Evolutionary conservation across 768 basidiomycete species (phyloP).

Genomic region (Galerina marginata): DNA sequence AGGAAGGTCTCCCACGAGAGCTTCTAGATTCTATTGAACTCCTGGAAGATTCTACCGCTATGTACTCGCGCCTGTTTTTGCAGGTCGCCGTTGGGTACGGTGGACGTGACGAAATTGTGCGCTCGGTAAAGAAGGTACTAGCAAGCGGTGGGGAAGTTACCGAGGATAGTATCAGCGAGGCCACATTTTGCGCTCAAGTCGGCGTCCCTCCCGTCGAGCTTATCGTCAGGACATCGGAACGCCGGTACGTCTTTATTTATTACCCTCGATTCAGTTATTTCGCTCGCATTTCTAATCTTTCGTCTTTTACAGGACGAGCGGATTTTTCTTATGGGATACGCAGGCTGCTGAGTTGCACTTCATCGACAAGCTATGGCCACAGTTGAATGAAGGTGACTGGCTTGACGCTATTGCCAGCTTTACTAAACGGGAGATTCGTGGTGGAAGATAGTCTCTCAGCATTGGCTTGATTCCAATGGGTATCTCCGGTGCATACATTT

Average conservation of each 20-base stretch:
- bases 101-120: constrained; percentile 1
- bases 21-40: not conserved
- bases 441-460: not conserved
- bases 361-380: constrained; percentile 7
- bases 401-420: not conserved
- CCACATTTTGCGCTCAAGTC: not conserved
- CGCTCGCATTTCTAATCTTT: no score
- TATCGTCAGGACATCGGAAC: constrained; percentile 2
- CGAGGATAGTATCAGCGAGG: not conserved
- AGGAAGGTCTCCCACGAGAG: not conserved
- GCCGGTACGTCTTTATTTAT: not conserved
- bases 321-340: constrained; percentile 5
- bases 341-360: not conserved
- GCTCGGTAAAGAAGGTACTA: not conserved
- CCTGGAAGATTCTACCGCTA: not conserved
- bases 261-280: no score
- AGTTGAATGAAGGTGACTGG: not conserved
- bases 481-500: no score
- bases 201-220: constrained; percentile 1
- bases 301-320: not conserved
- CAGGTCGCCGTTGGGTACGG: constrained; percentile 6
- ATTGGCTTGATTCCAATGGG: no score
- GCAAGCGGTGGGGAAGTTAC: not conserved
- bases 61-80: not conserved
- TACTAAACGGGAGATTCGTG: not conserved